phyloP scores from a whole-genome alignment of 2,329 filamentous ascomycete genomes.

The Aureobasidium sp. region DNA sequence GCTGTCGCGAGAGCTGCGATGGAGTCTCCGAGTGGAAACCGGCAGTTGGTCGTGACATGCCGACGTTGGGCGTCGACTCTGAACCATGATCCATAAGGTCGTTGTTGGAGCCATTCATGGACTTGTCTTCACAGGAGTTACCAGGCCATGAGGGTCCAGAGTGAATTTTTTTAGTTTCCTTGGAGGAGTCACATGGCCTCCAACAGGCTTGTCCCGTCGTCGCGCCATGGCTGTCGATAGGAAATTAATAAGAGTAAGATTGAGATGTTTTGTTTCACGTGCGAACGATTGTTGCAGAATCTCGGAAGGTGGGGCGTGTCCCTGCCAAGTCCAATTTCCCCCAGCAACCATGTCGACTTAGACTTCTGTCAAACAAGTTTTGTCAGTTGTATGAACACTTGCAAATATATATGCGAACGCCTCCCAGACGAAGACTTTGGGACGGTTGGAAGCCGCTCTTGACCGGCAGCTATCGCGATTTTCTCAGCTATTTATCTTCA shows the following conservation, averaged over 20 bases:
- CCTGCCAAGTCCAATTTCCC: conserved; percentile 10
- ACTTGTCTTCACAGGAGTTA: not conserved
- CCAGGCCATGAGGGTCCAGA: not conserved
- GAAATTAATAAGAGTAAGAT: not conserved
- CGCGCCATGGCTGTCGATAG: not conserved
- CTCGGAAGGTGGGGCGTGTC: not conserved
- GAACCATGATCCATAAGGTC: not conserved
- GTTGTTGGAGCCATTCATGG: not conserved
- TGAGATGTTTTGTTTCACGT: conserved; percentile 6
- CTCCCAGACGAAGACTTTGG: no score
- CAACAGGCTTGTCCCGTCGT: not conserved
- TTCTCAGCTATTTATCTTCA: no score
- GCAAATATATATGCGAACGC: no score
- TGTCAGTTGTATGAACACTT: no score
- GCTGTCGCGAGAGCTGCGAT: not conserved
- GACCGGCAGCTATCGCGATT: no score
- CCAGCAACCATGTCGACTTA: no score
- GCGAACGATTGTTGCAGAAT: not conserved
- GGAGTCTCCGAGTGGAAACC: not conserved
- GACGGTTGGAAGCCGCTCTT: no score
- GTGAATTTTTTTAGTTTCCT: not conserved
- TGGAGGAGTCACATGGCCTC: not conserved
- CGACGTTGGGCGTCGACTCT: not conserved
- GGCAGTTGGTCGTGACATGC: not conserved
- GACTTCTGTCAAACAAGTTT: no score